Conservation (phyloP, 441 rosid species). For the Codiaeum variegatum region DNA sequence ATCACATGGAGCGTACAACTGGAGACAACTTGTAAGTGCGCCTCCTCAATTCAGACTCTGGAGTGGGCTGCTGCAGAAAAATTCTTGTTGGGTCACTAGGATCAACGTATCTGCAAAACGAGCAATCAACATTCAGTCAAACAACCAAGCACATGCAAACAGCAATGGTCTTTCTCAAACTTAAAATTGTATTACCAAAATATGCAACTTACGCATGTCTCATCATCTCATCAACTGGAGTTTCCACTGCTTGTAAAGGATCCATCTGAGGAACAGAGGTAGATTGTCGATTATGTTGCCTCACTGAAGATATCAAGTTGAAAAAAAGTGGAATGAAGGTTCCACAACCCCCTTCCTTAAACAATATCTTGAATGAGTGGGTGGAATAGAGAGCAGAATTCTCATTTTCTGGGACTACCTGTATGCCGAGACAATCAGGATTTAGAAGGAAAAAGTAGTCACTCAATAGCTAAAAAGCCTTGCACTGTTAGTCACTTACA, state of each 20-base stretch:
- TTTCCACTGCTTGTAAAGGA: conserved; percentile 80
- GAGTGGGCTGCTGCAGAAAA: conserved; percentile 78
- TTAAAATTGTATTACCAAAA: background rate
- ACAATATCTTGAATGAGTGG: conserved; percentile 77
- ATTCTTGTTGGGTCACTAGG: conserved; percentile 94
- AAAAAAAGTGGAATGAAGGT: conserved; percentile 88
- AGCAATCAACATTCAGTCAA: background rate
- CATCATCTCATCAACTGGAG: conserved; percentile 97
- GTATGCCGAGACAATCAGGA: conserved; percentile 18
- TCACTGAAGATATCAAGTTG: conserved; percentile 72
- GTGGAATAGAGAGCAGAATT: conserved; percentile 78
- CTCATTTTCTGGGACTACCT: conserved; percentile 90
- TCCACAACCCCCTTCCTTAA: conserved; percentile 97
- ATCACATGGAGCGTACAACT: conserved; percentile 32
- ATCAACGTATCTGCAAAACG: conserved; percentile 74
- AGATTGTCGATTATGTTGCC: conserved; percentile 56
- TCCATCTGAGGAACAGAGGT: conserved; percentile 46
- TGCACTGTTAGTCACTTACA: conserved; percentile 44
- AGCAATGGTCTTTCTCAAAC: background rate
- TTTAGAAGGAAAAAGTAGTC: background rate
- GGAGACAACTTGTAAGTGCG: conserved; percentile 67
- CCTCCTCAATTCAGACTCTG: conserved; percentile 80
- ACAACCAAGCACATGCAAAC: background rate
- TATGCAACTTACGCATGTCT: conserved; percentile 83
- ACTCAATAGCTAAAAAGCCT: background rate